Evolutionary conservation across 2,329 filamentous ascomycete genomes (phyloP), one percentile per base, ranked within the genome.

Genomic region (Cladorrhinum sp.): DNA sequence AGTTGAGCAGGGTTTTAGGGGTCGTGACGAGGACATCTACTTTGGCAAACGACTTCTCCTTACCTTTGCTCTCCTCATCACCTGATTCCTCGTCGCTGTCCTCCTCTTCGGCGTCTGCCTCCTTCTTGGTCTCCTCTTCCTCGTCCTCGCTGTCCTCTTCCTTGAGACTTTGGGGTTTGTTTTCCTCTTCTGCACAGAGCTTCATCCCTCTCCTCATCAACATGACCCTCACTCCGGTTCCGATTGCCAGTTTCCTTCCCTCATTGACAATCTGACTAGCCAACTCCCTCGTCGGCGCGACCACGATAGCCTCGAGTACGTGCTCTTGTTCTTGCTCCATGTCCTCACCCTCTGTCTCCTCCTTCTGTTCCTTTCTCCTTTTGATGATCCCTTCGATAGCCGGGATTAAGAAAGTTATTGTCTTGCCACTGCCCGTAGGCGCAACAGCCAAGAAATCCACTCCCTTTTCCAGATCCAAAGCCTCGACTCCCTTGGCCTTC

Each of bases 401-500:
- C 0, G 94, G 93, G 48, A 99, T 90, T 69, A 98, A 76, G 70
- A 97, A 99, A 18, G 92, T 92, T 65, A 99, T 79, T 0, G 95
- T 99, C 80, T 99, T 99, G 50, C 95, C 95, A 73, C 94, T 98
- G 23, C 95, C 95, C 0, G 95, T 99, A 1, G 95, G 95, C 2
- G 95, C 95, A 49, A 98, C 87, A 0, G 91, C 91, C 64, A 99
- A 75, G 42, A 99, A 85, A 77, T 99, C 88, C 3, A 94, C 79
- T 12, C 73, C 74, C 55, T 67, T 64, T 6, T 66, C 65, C 26
- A 71, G 64, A 14, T 70, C 67, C 20, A 78, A 61, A 20, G 75
- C 73, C 21, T 70, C 70, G 24, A 72, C 74, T 3, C 72, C 73
- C 12, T 71, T 71, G 20, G 73, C 68, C 49, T 73, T 69, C n/a